Evolutionary conservation across 805 yeast species (phyloP), one percentile per base, ranked within the genome.

Genomic region (Lipomyces anomalus): DNA sequence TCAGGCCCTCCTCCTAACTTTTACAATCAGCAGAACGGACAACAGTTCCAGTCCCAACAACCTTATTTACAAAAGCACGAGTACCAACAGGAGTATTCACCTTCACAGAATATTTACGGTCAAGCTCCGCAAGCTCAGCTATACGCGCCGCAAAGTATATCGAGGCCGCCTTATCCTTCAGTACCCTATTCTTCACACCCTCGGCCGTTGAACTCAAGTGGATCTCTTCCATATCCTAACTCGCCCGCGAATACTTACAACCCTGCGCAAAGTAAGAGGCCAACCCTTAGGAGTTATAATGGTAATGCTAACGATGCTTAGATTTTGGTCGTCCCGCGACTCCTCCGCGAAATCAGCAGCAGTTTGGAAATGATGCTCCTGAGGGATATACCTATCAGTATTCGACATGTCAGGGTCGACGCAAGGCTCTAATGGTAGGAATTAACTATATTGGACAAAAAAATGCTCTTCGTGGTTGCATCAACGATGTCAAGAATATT

Each of bases 341-440:
- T 3, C 63, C 66, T 4, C 57, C 66, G 7, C 38, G 55, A 16
- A 46, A 42, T 7, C 50, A 55, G 48, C 73, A 67, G 44, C 45
- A 53, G 34, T 64, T 61, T 50, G 66, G 64, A 22, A 29, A 44
- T n/a, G 60, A 59, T 16, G 55, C 55, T 20, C 57, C 50, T 40
- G 57, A 57, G 22, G 60, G 60, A 30, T 59, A 61, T 57, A 69
- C 67, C 17, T 75, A 67, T 57, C 80, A 78, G 59, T 80, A 80
- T 62, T 81, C 90, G 7, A 74, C 77, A 57, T 82, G 89, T 68
- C 67, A 75, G 4, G 94, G 95, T 11, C 70, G 71, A 28, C 74
- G 79, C 50, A 86, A 85, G 64, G 95, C 95, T 1, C 61, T 86
- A 44, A 60, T 84, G 40, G 71, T 86, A 46, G 95, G 95, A 9